Base-by-base conservation (phyloP, 352 stramenopile species). In the Phytophthora sansomeana region DNA sequence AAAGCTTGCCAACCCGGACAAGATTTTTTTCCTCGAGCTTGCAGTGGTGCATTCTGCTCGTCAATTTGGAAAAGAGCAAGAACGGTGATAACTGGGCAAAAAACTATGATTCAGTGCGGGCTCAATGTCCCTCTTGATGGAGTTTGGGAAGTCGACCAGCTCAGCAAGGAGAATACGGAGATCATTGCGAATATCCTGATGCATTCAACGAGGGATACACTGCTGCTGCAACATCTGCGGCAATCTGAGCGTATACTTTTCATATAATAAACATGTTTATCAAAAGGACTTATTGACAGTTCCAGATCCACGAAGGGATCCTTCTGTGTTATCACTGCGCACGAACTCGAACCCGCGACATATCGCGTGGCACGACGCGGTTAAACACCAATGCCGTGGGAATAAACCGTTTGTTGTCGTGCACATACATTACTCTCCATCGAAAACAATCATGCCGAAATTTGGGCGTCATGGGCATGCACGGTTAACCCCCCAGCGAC, bases 41-140 rank as follows among this genome's bases (percentile, higher is more conserved):
- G 48, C 48, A 13, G 58, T 49, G 11, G 32, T 67, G 58, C 19
- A 50, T 55, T 10, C 0, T 7, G 14, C 50, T 67, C 1, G 50
- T 60, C 19, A 60, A 60, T 39, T 4, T 24, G 6, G 42, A 59
- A 41, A 67, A 48, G 19, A 39, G 55, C n/a, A 29, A 24, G 3
- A 61, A 56, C 6, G 58, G 59, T 7, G 24, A 32, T 5, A 67
- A 54, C n/a, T 67, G 32, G 41, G 41, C 42, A 0, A 67, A 67
- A 58, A 19, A 32, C 57, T 32, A n/a, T n/a, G n/a, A n/a, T n/a
- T n/a, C n/a, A n/a, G 38, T 58, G 48, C 16, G 58, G 48, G 2
- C 29, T 58, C 2, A 21, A 58, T n/a, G 58, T 66, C n/a, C 13
- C 4, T 26, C 1, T 26, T 24, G 58, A 66, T 30, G 39, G 58